Evolutionary conservation across 192 early-diverging fungal species (phyloP).

Genomic region (Linnemannia hyalina): DNA sequence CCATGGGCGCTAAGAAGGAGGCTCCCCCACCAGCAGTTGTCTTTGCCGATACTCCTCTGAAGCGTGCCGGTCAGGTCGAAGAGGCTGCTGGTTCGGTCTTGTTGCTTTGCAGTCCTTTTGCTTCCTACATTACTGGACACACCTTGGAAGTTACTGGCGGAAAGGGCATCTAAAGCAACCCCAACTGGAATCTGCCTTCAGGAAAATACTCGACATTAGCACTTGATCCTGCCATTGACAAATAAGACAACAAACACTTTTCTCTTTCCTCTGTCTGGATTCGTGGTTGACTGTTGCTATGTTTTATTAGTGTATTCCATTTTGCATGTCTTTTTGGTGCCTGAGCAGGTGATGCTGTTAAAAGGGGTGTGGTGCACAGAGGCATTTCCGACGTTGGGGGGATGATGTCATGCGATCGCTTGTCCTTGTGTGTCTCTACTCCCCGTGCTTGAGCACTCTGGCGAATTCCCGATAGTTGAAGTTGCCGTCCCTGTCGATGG

Average conservation of each 20-base stretch:
- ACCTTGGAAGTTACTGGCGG: conserved; percentile 75
- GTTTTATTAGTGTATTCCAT: background rate
- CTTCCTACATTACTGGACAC: conserved; percentile 70
- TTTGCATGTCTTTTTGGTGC: background rate
- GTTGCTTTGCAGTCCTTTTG: conserved; percentile 69
- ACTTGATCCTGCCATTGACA: background rate
- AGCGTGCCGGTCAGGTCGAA: conserved; percentile 70
- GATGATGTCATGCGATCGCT: background rate
- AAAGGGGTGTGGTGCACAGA: background rate
- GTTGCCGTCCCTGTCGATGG: conserved; percentile 77
- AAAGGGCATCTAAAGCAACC: conserved; percentile 64
- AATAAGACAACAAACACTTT: background rate
- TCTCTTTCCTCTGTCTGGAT: background rate
- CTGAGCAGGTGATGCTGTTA: background rate
- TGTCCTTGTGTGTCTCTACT: conserved; percentile 53
- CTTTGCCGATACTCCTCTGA: conserved; percentile 68
- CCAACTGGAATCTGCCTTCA: background rate
- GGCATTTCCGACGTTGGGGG: background rate
- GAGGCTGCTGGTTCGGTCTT: conserved; percentile 72
- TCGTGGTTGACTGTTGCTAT: background rate
- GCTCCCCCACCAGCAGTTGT: conserved; percentile 44
- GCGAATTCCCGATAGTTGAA: conserved; percentile 97
- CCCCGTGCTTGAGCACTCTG: conserved; percentile 94
- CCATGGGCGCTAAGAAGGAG: conserved; percentile 58
- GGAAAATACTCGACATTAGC: background rate